phyloP scores from a whole-genome alignment of 1,284 basidiomycete species.

The Tilletia horrida region DNA sequence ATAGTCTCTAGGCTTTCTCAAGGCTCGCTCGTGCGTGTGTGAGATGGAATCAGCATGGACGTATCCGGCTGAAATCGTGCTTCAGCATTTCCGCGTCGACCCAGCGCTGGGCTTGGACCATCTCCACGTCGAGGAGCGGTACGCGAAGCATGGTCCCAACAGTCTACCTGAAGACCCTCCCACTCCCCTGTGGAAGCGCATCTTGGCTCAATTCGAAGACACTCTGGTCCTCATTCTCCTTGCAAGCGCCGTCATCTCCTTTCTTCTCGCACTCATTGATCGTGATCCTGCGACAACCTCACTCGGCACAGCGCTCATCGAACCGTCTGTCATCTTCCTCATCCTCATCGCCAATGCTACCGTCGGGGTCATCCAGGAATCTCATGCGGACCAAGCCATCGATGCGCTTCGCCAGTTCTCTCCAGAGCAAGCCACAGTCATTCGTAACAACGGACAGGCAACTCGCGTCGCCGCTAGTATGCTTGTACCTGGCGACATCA shows the following conservation, averaged over 20 bases:
- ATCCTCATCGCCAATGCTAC: conserved; percentile 89
- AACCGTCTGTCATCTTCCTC: conserved; percentile 84
- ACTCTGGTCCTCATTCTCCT: conserved; percentile 54
- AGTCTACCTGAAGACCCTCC: conserved; percentile 77
- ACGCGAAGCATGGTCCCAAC: conserved; percentile 13
- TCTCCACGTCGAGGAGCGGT: conserved; percentile 34
- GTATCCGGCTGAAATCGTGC: conserved; percentile 40
- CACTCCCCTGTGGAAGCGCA: conserved; percentile 86
- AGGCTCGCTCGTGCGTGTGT: too few relatives aligned
- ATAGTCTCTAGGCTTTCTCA: neutral
- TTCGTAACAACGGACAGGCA: conserved; percentile 68
- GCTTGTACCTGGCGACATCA: conserved; percentile 88
- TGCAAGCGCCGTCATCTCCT: conserved; percentile 50
- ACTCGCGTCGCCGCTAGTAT: conserved; percentile 74
- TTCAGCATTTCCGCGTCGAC: conserved; percentile 38
- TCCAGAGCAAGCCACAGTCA: conserved; percentile 86
- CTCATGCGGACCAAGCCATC: conserved; percentile 88
- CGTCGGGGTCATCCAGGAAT: conserved; percentile 91
- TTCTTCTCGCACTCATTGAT: conserved; percentile 45
- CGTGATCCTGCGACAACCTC: conserved; percentile 30
- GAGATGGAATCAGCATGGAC: conserved; percentile 51
- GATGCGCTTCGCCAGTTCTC: conserved; percentile 92
- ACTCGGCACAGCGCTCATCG: conserved; percentile 74
- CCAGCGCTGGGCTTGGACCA: conserved; percentile 42
- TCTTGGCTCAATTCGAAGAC: conserved; percentile 85